These are phyloP conservation scores for Leishmania martiniquensis DNA, from an alignment of 208 protist genomes.

Conservation along the genomic window DNA sequence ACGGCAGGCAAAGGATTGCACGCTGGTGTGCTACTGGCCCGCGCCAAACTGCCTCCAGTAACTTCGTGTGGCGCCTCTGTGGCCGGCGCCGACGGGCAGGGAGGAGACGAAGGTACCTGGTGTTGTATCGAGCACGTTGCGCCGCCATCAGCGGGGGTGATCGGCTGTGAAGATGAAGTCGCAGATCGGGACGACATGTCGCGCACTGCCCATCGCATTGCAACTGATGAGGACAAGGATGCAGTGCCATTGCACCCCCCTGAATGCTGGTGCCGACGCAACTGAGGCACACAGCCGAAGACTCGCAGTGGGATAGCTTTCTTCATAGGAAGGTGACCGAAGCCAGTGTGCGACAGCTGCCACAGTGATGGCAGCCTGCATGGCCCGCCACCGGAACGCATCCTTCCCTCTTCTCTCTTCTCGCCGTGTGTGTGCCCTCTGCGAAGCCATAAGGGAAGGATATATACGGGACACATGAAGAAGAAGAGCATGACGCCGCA, in stretches of 20 bases:
- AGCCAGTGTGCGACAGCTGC: background rate
- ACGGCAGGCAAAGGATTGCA: background rate
- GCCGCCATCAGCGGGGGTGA: background rate
- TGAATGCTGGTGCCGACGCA: background rate
- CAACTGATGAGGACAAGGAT: background rate
- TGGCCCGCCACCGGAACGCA: background rate
- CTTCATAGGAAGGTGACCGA: no score
- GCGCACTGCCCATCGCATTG: background rate
- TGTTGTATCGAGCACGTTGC: background rate
- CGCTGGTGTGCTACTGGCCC: background rate
- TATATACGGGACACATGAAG: background rate
- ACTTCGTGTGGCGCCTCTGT: background rate
- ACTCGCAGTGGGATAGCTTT: background rate
- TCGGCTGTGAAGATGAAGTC: background rate
- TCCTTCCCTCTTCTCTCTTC: background rate
- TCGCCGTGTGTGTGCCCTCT: slow-evolving; percentile 6
- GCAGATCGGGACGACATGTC: background rate
- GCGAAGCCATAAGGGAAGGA: background rate
- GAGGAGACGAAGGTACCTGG: background rate
- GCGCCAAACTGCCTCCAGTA: background rate
- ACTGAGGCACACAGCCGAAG: background rate
- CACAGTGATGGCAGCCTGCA: background rate
- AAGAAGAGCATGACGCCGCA: background rate
- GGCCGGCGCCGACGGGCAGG: background rate
- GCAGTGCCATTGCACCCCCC: background rate